Evolutionary conservation across 2,329 filamentous ascomycete species (phyloP), one percentile per base, ranked within the genome.

Genomic region (Exophiala sp.): DNA sequence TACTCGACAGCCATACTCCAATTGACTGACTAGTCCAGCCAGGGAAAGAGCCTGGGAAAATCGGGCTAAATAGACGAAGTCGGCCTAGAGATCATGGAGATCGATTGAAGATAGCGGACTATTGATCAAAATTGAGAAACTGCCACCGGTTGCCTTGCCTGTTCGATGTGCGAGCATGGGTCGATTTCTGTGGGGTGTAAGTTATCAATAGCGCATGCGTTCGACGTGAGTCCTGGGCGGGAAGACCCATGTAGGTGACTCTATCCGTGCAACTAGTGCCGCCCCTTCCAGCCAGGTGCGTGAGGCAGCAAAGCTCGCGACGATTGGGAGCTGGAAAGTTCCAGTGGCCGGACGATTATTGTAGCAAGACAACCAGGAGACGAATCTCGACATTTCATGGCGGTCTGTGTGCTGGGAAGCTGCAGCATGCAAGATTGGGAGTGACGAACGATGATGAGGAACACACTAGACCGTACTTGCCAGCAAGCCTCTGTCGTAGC

Each of bases 241-340:
- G 43, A 49, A 50, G 52, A 60, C 57, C 54, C 57, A 57, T 60
- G 57, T 60, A 54, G 54, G 50, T 47, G 49, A 41, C 51, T 55
- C 49, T 57, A 50, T 47, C 45, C 54, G 43, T 45, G 35, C 43
- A 38, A 40, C 36, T 57, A 60, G 54, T 51, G 54, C 24, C 42
- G 35, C 54, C 57, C 47, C 40, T 54, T 60, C 34, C 33, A 55
- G 54, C 53, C 51, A 60, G 54, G 50, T 57, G 57, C 57, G 54
- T 55, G 52, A 38, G 47, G 51, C 45, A 29, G 24, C 33, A 41
- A 39, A 52, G 45, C 39, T 59, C 53, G 49, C 50, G 47, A 50
- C 45, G 52, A 47, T 36, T 9, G 35, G 50, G 50, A 57, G 20
- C n/a, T 14, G 42, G 33, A 41, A 16, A 14, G 33, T 36, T 42